These are phyloP conservation scores for Apiotrichum mycotoxinovorans DNA, from an alignment of 1,284 basidiomycete species.

Conservation along the genomic window DNA sequence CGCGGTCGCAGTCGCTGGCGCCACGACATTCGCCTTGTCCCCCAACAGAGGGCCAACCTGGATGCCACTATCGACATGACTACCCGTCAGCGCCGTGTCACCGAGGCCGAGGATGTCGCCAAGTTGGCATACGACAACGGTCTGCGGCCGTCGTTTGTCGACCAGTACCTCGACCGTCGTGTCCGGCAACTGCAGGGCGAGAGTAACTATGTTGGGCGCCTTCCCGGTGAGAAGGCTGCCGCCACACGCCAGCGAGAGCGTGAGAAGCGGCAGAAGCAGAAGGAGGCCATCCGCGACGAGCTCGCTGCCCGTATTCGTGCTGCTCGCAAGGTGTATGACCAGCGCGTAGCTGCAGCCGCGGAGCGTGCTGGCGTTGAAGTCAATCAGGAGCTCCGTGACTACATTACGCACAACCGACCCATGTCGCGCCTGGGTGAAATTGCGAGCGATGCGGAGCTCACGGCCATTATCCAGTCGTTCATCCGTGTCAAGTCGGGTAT, in stretches of 20 bases:
- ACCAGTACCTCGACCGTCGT: constrained; percentile 18
- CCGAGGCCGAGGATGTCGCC: constrained; percentile 20
- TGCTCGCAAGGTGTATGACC: constrained; percentile 28
- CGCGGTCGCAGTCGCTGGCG: constrained; percentile 29
- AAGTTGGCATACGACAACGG: constrained; percentile 35
- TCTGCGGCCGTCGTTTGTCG: constrained; percentile 20
- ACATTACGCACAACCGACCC: constrained; percentile 19
- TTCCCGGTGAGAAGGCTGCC: background rate
- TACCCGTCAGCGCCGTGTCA: constrained; percentile 15
- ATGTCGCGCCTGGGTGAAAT: constrained; percentile 19
- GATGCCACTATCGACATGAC: constrained; percentile 23
- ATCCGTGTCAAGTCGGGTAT: constrained; percentile 12
- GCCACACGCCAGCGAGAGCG: constrained; percentile 3
- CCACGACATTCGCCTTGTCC: constrained; percentile 21
- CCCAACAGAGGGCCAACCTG: constrained; percentile 31
- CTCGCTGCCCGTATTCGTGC: constrained; percentile 26
- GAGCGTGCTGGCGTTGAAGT: constrained; percentile 17
- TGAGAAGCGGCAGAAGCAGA: constrained; percentile 6
- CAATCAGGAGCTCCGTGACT: constrained; percentile 26
- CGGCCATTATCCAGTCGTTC: constrained; percentile 19
- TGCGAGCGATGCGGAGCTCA: constrained; percentile 13
- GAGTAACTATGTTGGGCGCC: background rate
- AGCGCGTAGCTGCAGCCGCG: constrained; percentile 25
- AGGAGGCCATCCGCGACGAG: constrained; percentile 26
- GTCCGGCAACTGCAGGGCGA: background rate